A percentile compares a stretch with the other conserved stretches of the same genome.
Evolutionary conservation across 225 moss, liverwort and hornwort species (phyloP).

Genomic region (Neckera pumila): DNA sequence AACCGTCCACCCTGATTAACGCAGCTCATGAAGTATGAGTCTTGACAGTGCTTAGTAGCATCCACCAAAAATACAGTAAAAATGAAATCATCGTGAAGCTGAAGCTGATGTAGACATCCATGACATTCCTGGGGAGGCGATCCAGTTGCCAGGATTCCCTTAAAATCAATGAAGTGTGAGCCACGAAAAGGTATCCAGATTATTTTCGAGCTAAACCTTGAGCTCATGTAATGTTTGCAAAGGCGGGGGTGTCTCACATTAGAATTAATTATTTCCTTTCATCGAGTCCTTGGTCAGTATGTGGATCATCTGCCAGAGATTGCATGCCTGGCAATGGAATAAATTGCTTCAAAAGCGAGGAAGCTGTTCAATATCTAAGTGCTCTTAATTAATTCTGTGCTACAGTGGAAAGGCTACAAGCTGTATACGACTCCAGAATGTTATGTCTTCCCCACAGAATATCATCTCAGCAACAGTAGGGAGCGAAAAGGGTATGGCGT

Average conservation of each 20-base stretch:
- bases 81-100: neutral
- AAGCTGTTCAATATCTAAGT: neutral
- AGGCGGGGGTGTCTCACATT: neutral
- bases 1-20: constrained; percentile 22
- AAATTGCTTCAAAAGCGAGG: neutral
- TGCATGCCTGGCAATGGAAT: neutral
- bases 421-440: neutral
- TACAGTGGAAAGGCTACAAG: neutral
- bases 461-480: neutral
- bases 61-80: neutral
- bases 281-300: neutral
- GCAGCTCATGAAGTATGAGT: neutral
- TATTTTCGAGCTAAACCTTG: neutral
- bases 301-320: neutral
- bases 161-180: neutral
- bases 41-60: neutral
- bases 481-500: neutral
- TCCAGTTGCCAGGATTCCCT: neutral
- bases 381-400: neutral
- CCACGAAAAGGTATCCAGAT: neutral
- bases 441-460: neutral
- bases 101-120: neutral
- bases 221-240: neutral
- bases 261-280: neutral
- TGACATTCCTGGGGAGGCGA: neutral